Base-by-base conservation (phyloP, 805 yeast genomes). In the Pachysolen tannophilus region DNA sequence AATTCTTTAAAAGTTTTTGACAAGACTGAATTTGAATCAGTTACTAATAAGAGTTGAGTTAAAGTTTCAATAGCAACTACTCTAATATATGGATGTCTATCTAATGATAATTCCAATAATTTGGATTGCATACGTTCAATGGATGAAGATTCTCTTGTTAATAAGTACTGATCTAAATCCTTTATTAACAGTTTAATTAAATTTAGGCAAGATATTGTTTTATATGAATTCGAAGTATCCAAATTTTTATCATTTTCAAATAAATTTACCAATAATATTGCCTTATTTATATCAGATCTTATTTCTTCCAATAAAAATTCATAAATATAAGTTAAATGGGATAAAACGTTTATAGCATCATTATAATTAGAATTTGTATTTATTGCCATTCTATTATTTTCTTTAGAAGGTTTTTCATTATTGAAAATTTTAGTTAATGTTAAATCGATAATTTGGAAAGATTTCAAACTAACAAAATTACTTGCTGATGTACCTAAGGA, bases 71-170 rank as follows among this genome's bases (percentile, higher is more conserved):
- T 57, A 0, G 76, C 56, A 26, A 59, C 52, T 5, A 65, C 53
- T 38, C 78, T 60, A 6, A 68, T 47, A 24, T 57, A 56, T 35
- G 61, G 64, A 20, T 59, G 60, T 20, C 58, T 56, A 27, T 63
- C 55, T 6, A 58, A 50, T 24, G 65, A 52, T 6, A 72, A 45
- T 15, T 54, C 52, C 35, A 64, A 48, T 2, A 72, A 40, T 15
- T 52, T 53, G 1, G 45, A 35, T 23, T 63, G 55, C 1, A 70
- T 48, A 17, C 56, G 29, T 5, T 15, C 51, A 6, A 49, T 40
- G 8, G 56, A 11, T 23, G 26, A 11, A 23, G 13, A 14, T 13
- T 36, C 39, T 13, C 52, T 54, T 7, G 59, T 50, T 20, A 52
- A 37, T 10, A 60, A 38, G 30, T 49, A 60, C 37, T 60, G 56